phyloP scores from a whole-genome alignment of 2,329 filamentous ascomycete species.

The Stagonosporopsis rhizophila region DNA sequence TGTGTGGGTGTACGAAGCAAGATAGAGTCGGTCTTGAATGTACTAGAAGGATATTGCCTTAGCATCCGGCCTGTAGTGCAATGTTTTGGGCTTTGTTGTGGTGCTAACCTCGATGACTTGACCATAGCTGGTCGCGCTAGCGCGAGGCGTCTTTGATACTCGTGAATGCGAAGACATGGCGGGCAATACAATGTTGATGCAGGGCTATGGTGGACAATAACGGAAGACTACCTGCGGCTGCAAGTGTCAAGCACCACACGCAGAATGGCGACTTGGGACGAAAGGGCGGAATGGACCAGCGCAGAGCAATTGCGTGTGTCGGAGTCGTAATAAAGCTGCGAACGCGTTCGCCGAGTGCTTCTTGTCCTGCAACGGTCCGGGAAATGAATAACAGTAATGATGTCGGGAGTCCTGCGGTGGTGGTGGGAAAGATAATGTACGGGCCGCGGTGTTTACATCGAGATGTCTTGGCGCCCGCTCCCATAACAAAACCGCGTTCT shows the following conservation, averaged over 20 bases:
- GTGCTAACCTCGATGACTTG: conserved; percentile 94
- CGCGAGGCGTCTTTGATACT: conserved; percentile 41
- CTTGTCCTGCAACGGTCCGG: conserved; percentile 26
- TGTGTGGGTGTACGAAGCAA: conserved; percentile 86
- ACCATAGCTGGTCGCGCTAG: conserved; percentile 66
- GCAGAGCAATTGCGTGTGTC: conserved; percentile 19
- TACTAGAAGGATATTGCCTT: conserved; percentile 24
- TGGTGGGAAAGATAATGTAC: conserved; percentile 38
- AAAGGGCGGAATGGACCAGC: conserved; percentile 28
- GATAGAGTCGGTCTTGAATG: conserved; percentile 83
- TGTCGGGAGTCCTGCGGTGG: conserved; percentile 29
- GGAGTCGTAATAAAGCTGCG: conserved; percentile 24
- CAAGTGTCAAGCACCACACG: conserved; percentile 19
- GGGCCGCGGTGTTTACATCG: conserved; percentile 30
- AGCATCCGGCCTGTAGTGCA: conserved; percentile 24
- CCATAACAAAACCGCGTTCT: conserved; percentile 23
- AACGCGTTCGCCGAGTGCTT: conserved; percentile 31
- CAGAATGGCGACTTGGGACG: conserved; percentile 26
- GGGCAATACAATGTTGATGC: conserved; percentile 1
- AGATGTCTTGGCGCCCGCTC: conserved; percentile 16
- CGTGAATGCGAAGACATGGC: conserved; percentile 38
- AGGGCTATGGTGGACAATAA: conserved; percentile 4
- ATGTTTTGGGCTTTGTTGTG: conserved; percentile 37
- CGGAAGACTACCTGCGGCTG: conserved; percentile 18
- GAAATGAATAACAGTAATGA: conserved; percentile 49